Evolutionary conservation across 208 protist genomes (phyloP).

Genomic region (Spironucleus salmonicida): DNA sequence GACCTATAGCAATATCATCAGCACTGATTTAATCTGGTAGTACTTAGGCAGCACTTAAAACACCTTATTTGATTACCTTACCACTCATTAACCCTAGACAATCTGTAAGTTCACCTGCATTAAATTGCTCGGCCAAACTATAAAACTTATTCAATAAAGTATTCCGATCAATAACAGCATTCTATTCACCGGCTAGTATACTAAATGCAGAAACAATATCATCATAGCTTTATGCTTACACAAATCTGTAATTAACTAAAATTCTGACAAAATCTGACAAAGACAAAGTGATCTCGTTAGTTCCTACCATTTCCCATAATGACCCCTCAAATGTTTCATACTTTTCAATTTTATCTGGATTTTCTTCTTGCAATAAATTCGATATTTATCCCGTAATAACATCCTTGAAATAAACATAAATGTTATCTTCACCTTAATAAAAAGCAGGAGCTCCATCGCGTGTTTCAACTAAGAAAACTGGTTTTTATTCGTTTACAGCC

Average conservation of each 20-base stretch:
- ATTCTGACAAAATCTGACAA: constrained; percentile 20
- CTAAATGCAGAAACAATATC: not conserved
- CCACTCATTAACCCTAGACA: no score
- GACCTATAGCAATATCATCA: no score
- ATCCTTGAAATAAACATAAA: no score
- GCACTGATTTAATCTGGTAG: no score
- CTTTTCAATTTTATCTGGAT: constrained; percentile 7
- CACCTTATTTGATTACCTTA: no score
- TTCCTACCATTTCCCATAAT: constrained; percentile 19
- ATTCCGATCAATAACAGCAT: not conserved
- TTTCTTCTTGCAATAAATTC: no score
- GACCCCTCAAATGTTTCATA: not conserved
- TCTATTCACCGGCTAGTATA: not conserved
- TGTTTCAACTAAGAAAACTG: not conserved
- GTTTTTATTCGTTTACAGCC: constrained; percentile 2
- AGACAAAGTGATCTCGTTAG: not conserved
- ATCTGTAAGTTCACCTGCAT: no score
- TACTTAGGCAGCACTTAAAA: no score
- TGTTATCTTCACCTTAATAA: not conserved
- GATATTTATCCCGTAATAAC: no score
- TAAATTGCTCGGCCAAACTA: no score
- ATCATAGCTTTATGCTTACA: not conserved
- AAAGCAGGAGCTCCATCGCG: not conserved
- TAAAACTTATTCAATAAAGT: no score
- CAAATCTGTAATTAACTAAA: constrained; percentile 13